Percentiles rank a stretch among this genome's conserved stretches.
These are phyloP conservation scores for Vanderwaltozyma verrucispora DNA, from an alignment of 805 yeast genomes.

Conservation along the genomic window DNA sequence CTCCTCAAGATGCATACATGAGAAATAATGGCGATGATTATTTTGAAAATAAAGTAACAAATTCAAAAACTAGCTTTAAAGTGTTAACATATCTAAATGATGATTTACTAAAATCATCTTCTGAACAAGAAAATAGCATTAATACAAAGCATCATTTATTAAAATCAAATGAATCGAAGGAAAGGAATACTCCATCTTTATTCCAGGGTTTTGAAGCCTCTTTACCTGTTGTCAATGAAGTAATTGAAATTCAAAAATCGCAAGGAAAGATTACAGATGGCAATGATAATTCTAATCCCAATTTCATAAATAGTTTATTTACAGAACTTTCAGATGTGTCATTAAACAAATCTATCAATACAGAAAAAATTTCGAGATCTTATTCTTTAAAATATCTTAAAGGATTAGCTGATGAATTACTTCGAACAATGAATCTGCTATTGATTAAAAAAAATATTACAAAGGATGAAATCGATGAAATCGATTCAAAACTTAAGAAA, in stretches of 20 bases:
- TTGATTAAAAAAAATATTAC: slow-evolving; percentile 58
- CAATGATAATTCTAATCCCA: slow-evolving; percentile 5
- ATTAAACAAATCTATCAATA: slow-evolving; percentile 17
- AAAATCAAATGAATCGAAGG: neutral
- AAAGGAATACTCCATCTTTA: slow-evolving; percentile 34
- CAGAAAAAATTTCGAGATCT: slow-evolving; percentile 33
- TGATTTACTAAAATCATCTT: slow-evolving; percentile 47
- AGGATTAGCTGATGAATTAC: slow-evolving; percentile 31
- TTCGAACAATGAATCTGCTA: slow-evolving; percentile 40
- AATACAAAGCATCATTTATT: neutral
- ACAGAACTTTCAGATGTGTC: slow-evolving; percentile 1
- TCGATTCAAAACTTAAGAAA: slow-evolving; percentile 46
- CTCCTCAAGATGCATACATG: slow-evolving; percentile 23
- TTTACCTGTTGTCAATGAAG: slow-evolving; percentile 41
- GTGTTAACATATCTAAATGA: slow-evolving; percentile 49
- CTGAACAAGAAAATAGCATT: slow-evolving; percentile 20
- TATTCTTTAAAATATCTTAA: slow-evolving; percentile 33
- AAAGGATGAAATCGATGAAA: slow-evolving; percentile 51
- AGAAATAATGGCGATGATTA: slow-evolving; percentile 27
- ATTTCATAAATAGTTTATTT: slow-evolving; percentile 8
- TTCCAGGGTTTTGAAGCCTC: slow-evolving; percentile 64
- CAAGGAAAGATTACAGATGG: neutral
- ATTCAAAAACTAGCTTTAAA: slow-evolving; percentile 35
- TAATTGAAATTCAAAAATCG: slow-evolving; percentile 18
- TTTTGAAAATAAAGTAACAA: slow-evolving; percentile 30